Evolutionary conservation across 768 basidiomycete genomes (phyloP).

Genomic region (Tulasnella sp.): DNA sequence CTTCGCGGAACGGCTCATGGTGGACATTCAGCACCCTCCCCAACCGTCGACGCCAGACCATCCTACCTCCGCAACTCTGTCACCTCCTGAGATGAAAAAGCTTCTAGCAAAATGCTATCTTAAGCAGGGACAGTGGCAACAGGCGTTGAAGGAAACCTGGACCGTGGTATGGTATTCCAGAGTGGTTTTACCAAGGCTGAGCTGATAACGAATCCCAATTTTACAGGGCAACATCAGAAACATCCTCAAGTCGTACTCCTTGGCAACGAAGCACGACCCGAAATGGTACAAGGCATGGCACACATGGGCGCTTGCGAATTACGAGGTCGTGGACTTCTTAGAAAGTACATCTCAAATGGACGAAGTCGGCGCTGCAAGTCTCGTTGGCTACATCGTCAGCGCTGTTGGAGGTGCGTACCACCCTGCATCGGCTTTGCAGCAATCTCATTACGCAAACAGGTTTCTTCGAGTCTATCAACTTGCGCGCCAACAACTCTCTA

Average conservation of each 20-base stretch:
- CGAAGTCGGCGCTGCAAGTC: conserved; percentile 49
- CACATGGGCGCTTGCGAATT: conserved; percentile 94
- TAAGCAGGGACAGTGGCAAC: conserved; percentile 94
- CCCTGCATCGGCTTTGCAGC: not conserved
- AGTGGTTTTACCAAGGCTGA: not conserved
- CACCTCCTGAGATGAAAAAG: conserved; percentile 48
- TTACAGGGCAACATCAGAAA: conserved; percentile 64
- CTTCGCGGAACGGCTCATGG: conserved; percentile 65
- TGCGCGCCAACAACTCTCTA: conserved; percentile 80
- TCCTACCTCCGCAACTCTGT: conserved; percentile 37
- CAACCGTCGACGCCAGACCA: conserved; percentile 42
- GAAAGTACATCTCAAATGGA: conserved; percentile 49
- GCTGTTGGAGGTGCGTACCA: conserved; percentile 70
- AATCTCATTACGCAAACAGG: conserved; percentile 34
- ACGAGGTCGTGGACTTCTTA: conserved; percentile 78
- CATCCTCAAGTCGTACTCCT: conserved; percentile 72
- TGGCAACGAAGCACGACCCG: conserved; percentile 84
- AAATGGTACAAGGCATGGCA: conserved; percentile 99
- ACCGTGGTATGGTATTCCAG: conserved; percentile 39
- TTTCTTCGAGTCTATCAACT: conserved; percentile 89
- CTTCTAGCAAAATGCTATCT: conserved; percentile 94
- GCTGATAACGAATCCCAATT: conserved; percentile 9
- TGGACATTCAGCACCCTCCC: conserved; percentile 42
- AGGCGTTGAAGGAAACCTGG: conserved; percentile 71
- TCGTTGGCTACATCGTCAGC: conserved; percentile 79